Evolutionary conservation across 371 early-diverging fungal genomes (phyloP).

Genomic region (Homolaphlyctis polyrhiza): DNA sequence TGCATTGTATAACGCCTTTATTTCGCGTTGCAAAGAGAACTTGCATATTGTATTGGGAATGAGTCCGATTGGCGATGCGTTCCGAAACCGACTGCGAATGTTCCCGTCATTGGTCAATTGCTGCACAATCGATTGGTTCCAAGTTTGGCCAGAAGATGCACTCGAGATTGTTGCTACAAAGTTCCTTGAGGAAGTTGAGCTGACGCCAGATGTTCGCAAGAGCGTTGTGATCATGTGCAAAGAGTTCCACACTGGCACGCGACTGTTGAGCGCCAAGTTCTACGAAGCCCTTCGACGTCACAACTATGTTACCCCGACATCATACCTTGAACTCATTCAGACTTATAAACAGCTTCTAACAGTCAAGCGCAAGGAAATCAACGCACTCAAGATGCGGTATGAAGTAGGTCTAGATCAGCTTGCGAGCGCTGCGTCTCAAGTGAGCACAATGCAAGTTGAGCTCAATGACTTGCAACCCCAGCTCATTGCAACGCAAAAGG

Average conservation of each 20-base stretch:
- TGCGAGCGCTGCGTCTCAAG: constrained; percentile 45
- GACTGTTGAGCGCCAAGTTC: constrained; percentile 35
- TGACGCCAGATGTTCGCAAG: constrained; percentile 26
- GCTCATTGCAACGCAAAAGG: constrained; percentile 45
- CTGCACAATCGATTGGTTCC: constrained; percentile 60
- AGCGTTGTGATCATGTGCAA: constrained; percentile 47
- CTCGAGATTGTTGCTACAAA: constrained; percentile 45
- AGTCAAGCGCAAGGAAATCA: constrained; percentile 41
- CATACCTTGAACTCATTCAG: constrained; percentile 49
- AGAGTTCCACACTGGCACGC: constrained; percentile 39
- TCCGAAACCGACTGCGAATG: constrained; percentile 48
- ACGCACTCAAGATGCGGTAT: constrained; percentile 39
- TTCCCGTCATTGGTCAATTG: constrained; percentile 54
- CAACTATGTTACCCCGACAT: constrained; percentile 52
- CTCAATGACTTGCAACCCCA: constrained; percentile 47
- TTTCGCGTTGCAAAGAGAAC: constrained; percentile 49
- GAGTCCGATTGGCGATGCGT: constrained; percentile 55
- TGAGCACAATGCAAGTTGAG: constrained; percentile 47
- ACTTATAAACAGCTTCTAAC: constrained; percentile 46
- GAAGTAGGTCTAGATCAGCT: constrained; percentile 50
- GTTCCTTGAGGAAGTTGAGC: constrained; percentile 48
- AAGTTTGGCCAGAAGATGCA: constrained; percentile 57
- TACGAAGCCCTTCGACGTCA: constrained; percentile 37
- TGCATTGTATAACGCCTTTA: constrained; percentile 47
- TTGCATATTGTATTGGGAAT: constrained; percentile 52